A percentile compares a stretch with the other conserved stretches of the same genome.
Evolutionary conservation across 163 green algal species (phyloP).

Genomic region (Prototheca cutis): DNA sequence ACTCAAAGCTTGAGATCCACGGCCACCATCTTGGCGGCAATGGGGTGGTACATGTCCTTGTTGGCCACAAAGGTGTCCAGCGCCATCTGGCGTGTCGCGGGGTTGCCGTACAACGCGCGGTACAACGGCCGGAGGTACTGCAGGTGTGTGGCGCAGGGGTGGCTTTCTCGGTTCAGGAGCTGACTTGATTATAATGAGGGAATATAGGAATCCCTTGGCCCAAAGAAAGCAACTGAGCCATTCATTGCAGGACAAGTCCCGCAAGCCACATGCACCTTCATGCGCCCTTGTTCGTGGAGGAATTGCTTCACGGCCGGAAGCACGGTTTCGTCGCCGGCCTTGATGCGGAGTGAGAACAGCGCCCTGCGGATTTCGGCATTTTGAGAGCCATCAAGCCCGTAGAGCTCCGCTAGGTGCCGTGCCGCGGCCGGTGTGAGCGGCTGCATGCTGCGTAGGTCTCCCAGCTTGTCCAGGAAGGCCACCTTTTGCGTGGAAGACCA

Average conservation of each 20-base stretch:
- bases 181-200: background rate
- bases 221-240: background rate
- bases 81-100: conserved; percentile 31
- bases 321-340: too few relatives aligned
- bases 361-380: conserved; percentile 63
- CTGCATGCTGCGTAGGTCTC: conserved; percentile 30
- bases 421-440: conserved; percentile 39
- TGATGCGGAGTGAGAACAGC: conserved; percentile 55
- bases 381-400: conserved; percentile 44
- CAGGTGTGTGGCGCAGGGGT: too few relatives aligned
- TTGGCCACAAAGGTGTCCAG: conserved; percentile 45
- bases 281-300: conserved; percentile 59
- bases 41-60: conserved; percentile 61
- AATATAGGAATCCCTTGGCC: too few relatives aligned
- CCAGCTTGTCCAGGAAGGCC: conserved; percentile 67
- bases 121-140: conserved; percentile 70
- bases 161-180: too few relatives aligned
- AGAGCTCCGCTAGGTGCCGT: conserved; percentile 43
- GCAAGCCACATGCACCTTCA: conserved; percentile 45
- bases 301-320: too few relatives aligned
- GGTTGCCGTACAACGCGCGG: conserved; percentile 44
- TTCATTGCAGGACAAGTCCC: background rate
- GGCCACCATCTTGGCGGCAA: conserved; percentile 73
- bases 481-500: conserved; percentile 60
- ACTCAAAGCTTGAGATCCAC: background rate